phyloP scores from a whole-genome alignment of 768 basidiomycete species.

The Chlorophyllum brunneum region DNA sequence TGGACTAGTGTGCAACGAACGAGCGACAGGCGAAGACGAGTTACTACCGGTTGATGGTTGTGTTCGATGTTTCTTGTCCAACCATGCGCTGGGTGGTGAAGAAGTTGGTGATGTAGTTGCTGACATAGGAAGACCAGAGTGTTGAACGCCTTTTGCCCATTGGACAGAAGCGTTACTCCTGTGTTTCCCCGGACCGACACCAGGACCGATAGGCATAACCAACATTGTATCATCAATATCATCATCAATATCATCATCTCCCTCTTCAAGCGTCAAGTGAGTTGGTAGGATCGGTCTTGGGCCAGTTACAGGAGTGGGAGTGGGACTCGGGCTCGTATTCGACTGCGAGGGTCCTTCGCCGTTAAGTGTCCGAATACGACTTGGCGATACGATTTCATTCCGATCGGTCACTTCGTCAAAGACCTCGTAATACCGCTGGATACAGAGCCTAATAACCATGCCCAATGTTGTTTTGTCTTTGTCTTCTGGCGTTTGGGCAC shows the following conservation, averaged over 20 bases:
- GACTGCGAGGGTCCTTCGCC: conserved; percentile 19
- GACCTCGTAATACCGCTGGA: conserved; percentile 79
- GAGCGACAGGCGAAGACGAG: conserved; percentile 10
- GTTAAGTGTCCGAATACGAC: conserved; percentile 26
- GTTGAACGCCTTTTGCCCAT: conserved; percentile 8
- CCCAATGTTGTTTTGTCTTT: conserved; percentile 64
- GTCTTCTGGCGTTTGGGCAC: neutral
- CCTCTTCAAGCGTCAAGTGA: neutral
- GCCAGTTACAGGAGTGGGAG: neutral
- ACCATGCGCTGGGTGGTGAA: conserved; percentile 37
- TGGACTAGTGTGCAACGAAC: conserved; percentile 22
- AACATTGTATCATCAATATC: conserved; percentile 74
- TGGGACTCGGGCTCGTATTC: conserved; percentile 14
- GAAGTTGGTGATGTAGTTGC: neutral
- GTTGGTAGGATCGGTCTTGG: conserved; percentile 10
- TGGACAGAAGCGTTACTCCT: conserved; percentile 14
- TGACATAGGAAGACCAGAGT: conserved; percentile 5
- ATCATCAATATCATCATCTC: conserved; percentile 55
- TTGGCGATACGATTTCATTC: conserved; percentile 49
- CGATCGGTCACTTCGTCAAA: conserved; percentile 81
- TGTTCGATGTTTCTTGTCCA: conserved; percentile 22
- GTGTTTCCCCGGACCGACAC: conserved; percentile 12
- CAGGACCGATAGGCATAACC: conserved; percentile 64
- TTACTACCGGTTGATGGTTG: conserved; percentile 20
- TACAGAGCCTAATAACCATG: conserved; percentile 69